These are phyloP conservation scores for Ceratocystis diversiconidia DNA, from an alignment of 2,329 filamentous ascomycete species.

Conservation along the genomic window DNA sequence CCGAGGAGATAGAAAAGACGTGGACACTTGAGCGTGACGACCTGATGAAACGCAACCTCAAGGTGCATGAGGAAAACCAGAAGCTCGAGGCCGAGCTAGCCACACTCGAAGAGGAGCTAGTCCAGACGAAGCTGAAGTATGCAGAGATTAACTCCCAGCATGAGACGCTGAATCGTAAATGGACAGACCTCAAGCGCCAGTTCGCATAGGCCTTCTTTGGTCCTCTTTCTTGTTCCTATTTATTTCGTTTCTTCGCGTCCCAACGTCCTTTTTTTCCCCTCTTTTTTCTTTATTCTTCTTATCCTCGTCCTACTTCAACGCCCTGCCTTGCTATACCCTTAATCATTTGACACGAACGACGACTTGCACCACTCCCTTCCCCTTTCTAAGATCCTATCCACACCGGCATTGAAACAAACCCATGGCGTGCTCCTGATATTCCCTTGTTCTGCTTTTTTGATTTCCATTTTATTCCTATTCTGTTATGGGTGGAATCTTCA, in stretches of 20 bases:
- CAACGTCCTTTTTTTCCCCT: not conserved
- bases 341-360: conserved; percentile 1
- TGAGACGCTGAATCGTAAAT: conserved; percentile 61
- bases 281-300: conserved; percentile 2
- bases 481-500: not conserved
- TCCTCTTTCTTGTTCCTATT: not conserved
- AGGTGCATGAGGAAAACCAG: conserved; percentile 87
- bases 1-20: conserved; percentile 68
- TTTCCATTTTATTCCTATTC: conserved; percentile 1
- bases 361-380: not conserved
- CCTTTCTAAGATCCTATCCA: no score
- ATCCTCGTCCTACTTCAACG: not conserved
- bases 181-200: conserved; percentile 55
- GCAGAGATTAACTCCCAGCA: conserved; percentile 68
- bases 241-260: not conserved
- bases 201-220: conserved; percentile 29
- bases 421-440: not conserved
- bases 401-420: no score
- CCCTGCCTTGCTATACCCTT: not conserved
- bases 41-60: conserved; percentile 80
- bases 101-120: conserved; percentile 83
- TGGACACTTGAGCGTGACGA: conserved; percentile 77
- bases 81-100: conserved; percentile 75
- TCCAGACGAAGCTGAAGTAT: conserved; percentile 86
- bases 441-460: not conserved